Evolutionary conservation across 192 early-diverging fungal species (phyloP).

Genomic region (Rhizoclosmatium sp.): DNA sequence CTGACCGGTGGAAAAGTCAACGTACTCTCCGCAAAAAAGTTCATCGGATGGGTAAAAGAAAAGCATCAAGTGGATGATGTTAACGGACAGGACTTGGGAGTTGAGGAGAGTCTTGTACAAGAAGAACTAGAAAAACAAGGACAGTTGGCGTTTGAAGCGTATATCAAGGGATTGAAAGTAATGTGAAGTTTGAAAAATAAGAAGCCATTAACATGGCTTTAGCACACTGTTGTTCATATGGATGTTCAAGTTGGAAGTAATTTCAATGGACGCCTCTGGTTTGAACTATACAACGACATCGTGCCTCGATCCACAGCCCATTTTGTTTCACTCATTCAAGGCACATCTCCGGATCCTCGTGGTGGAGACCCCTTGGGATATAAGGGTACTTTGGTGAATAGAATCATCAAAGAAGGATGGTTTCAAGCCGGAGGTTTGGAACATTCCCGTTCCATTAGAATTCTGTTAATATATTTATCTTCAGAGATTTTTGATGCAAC

Average conservation of each 20-base stretch:
- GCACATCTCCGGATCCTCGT: neutral
- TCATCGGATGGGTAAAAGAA: slow-evolving; percentile 7
- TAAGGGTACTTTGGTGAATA: slow-evolving; percentile 13
- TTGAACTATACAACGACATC: slow-evolving; percentile 48
- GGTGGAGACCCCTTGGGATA: slow-evolving; percentile 17
- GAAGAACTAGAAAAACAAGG: slow-evolving; percentile 16
- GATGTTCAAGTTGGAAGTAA: slow-evolving; percentile 11
- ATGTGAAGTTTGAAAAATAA: neutral
- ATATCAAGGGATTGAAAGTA: slow-evolving; percentile 12
- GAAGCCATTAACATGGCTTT: too few relatives aligned
- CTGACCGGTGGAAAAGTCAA: neutral
- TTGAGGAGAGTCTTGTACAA: slow-evolving; percentile 2
- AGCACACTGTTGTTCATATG: slow-evolving; percentile 17
- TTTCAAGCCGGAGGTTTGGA: slow-evolving; percentile 53
- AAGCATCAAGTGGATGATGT: slow-evolving; percentile 2
- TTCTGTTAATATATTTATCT: neutral
- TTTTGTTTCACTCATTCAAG: slow-evolving; percentile 46
- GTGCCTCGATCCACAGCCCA: slow-evolving; percentile 42
- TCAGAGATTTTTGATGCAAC: neutral
- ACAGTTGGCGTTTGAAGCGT: neutral
- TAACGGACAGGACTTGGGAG: slow-evolving; percentile 16
- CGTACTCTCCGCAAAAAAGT: neutral
- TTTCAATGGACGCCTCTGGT: neutral
- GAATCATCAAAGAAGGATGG: slow-evolving; percentile 55
- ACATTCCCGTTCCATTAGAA: neutral